Evolutionary conservation across 371 early-diverging fungal genomes (phyloP).

Genomic region (Enterocytospora artemiae): DNA sequence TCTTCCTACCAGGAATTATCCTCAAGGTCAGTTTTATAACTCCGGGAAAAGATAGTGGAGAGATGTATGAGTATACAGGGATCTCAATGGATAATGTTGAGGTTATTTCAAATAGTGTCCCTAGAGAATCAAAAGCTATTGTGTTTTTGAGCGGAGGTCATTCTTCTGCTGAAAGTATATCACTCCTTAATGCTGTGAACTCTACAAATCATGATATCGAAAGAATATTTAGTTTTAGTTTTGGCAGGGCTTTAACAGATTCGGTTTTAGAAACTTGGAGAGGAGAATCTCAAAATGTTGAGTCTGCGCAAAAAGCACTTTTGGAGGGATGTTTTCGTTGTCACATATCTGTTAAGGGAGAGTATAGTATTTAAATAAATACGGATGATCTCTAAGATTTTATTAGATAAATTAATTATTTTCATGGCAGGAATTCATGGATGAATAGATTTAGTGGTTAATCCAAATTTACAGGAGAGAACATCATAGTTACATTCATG

Average conservation of each 20-base stretch:
- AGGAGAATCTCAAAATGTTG: constrained; percentile 60
- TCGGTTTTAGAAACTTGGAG: constrained; percentile 61
- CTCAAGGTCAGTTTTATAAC: constrained; percentile 64
- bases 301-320: constrained; percentile 59
- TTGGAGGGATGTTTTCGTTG: too few species aligned
- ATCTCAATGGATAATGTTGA: constrained; percentile 60
- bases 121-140: constrained; percentile 62
- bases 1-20: constrained; percentile 62
- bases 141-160: constrained; percentile 66
- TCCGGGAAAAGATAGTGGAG: constrained; percentile 59
- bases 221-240: constrained; percentile 63
- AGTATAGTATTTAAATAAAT: too few species aligned
- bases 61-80: constrained; percentile 58
- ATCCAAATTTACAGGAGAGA: too few species aligned
- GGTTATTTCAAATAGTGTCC: constrained; percentile 61
- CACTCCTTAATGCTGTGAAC: constrained; percentile 60
- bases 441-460: too few species aligned
- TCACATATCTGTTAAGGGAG: too few species aligned
- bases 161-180: constrained; percentile 61
- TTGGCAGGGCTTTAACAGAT: constrained; percentile 64
- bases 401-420: too few species aligned
- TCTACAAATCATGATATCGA: constrained; percentile 53
- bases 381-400: too few species aligned
- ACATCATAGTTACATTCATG: too few species aligned
- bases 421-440: too few species aligned